Evolutionary conservation across 1,284 basidiomycete species (phyloP), one percentile per base, ranked within the genome.

Genomic region (Caloboletus inedulis): DNA sequence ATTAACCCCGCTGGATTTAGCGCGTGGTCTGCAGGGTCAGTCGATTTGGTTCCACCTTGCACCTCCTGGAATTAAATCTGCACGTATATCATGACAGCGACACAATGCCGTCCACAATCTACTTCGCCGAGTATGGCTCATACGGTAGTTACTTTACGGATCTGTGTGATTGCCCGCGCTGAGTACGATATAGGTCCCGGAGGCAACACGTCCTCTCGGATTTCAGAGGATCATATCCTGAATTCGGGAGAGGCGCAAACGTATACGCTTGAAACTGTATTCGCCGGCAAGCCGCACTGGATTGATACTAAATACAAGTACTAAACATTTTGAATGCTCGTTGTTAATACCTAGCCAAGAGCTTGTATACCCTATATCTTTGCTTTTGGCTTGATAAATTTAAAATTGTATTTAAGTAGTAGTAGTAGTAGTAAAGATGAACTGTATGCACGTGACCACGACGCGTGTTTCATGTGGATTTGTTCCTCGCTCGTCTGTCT

Each of bases 111-210:
- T 76, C 77, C 57, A 82, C 83, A 4, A 79, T 77, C 0, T 82
- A 79, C 60, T 85, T 78, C 46, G 84, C 82, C 0, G 84, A 86
- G 62, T 84, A 69, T 54, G 68, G 74, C 19, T 84, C 82, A 1
- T 71, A 69, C 18, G 83, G 83, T 79, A 52, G 3, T 10, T 13
- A 5, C 10, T 51, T 44, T 40, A 7, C 14, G 19, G 21, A 13
- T 29, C 12, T 14, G 12, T 29, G 8, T 30, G 30, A 21, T 31
- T 6, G 4, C 19, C 14, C 9, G 6, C 18, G 12, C 54, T 64
- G 3, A 61, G 8, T 30, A 56, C 33, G 62, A 48, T 23, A 18
- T 42, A 84, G 83, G 83, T 23, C 79, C 81, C 3, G 84, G 84
- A 33, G 77, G 79, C 10, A 73, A 78, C 56, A 75, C 69, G 2